Evolutionary conservation across 306 rosid genomes (phyloP).

Genomic region (Vigna mungo): DNA sequence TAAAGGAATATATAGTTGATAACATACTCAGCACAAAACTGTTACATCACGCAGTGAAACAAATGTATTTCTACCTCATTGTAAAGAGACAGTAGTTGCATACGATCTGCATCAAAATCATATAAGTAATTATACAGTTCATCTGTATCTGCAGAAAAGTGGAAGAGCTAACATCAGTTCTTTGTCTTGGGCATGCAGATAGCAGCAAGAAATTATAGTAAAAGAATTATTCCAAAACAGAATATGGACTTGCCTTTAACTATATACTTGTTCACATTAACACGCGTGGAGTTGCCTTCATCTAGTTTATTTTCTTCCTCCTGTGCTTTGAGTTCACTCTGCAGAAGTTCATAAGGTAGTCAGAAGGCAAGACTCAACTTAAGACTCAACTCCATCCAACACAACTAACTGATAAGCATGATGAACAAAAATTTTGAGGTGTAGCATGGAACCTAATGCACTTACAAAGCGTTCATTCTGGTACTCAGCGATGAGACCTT

Average conservation of each 20-base stretch:
- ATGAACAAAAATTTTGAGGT: background rate
- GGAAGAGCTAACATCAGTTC: conserved; percentile 7
- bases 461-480: conserved; percentile 83
- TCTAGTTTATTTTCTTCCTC: conserved; percentile 56
- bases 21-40: conserved; percentile 18
- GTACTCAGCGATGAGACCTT: conserved; percentile 82
- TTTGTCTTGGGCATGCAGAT: background rate
- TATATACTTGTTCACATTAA: conserved; percentile 42
- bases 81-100: conserved; percentile 69
- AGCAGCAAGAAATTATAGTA: background rate
- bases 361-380: conserved; percentile 13
- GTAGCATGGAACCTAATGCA: conserved; percentile 30
- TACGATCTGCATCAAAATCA: conserved; percentile 64
- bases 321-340: conserved; percentile 66
- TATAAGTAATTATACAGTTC: conserved; percentile 59
- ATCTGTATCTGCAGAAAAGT: conserved; percentile 62
- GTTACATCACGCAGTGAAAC: conserved; percentile 4
- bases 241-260: background rate
- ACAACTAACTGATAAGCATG: too few species aligned
- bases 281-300: conserved; percentile 19
- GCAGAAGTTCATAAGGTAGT: conserved; percentile 43
- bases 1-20: conserved; percentile 24
- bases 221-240: background rate
- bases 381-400: too few species aligned
- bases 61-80: conserved; percentile 62